Evolutionary conservation across 176 grass and related monocot species (phyloP), one percentile per base, ranked within the genome.

Genomic region (Hsuehochloa calcarea): DNA sequence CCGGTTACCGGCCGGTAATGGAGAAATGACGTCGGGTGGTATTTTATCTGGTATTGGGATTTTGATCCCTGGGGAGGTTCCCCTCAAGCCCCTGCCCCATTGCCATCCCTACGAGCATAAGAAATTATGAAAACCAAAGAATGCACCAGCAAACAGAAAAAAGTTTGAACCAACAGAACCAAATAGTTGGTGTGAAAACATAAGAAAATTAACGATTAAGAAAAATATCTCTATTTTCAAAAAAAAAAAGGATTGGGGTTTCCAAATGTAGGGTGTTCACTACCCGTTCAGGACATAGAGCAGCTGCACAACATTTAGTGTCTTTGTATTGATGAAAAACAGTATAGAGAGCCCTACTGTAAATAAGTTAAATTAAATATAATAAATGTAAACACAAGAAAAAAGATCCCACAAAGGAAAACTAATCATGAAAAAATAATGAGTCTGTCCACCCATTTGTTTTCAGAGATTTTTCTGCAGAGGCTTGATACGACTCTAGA

Each of bases 281-380:
- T 22, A 56, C 17, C 10, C 19, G 12, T 47, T 59, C 25, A 44
- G 25, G 73, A 72, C 23, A 55, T 9, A 70, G 7, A 25, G 23
- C 3, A 43, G 26, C 5, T 69, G 39, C 50, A 47, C 45, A 66
- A 72, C 0, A 47, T 25, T 40, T 80, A 27, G 46, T 43, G 35
- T 63, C 5, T 64, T 44, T 59, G 9, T 74, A 81, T 56, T 81
- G 25, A 80, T 67, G 61, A 80, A 52, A 68, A 86, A 51, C 25
- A 66, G 38, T 5, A 87, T 8, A 44, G 10, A 51, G 35, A 81
- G 50, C 14, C 44, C 70, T 74, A 29, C 6, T 41, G 76, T 27
- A 65, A 26, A 6, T 71, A 80, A 80, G 43, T 55, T 41, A 67
- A 17, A 38, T 14, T 40, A 43, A 66, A 72, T 29, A 68, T 81